phyloP scores from a whole-genome alignment of 1,139 yeast species.

The Yamadazyma friedrichii region DNA sequence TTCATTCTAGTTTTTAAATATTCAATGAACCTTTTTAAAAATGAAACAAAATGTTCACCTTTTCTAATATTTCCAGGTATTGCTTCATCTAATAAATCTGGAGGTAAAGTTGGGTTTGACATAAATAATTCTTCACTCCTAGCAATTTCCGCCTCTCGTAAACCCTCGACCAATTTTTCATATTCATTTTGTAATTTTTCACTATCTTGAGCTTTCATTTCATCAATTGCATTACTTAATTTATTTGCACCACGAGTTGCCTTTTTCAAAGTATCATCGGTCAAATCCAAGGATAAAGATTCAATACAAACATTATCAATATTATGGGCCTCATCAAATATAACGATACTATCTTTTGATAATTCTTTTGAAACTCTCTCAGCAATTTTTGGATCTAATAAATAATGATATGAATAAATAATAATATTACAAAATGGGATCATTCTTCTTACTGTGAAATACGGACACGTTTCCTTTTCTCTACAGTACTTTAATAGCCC shows the following conservation, averaged over 20 bases:
- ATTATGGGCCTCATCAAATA: slow-evolving; percentile 97
- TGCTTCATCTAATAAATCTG: slow-evolving; percentile 85
- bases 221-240: slow-evolving; percentile 71
- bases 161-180: slow-evolving; percentile 85
- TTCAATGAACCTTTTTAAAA: slow-evolving; percentile 87
- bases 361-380: slow-evolving; percentile 91
- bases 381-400: slow-evolving; percentile 94
- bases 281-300: slow-evolving; percentile 78
- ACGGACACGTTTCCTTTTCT: slow-evolving; percentile 83
- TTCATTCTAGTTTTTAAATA: slow-evolving; percentile 96
- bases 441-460: slow-evolving; percentile 97
- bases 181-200: slow-evolving; percentile 85
- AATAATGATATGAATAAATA: slow-evolving; percentile 93
- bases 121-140: slow-evolving; percentile 79
- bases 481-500: slow-evolving; percentile 75
- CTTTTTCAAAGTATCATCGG: slow-evolving; percentile 45
- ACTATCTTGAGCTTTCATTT: slow-evolving; percentile 79
- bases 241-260: slow-evolving; percentile 72
- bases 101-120: slow-evolving; percentile 84
- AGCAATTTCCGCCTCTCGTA: slow-evolving; percentile 73
- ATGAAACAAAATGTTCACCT: slow-evolving; percentile 95
- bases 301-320: slow-evolving; percentile 98
- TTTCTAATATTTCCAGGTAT: slow-evolving; percentile 95
- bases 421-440: slow-evolving; percentile 91
- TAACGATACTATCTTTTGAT: slow-evolving; percentile 89